A percentile compares a stretch with the other conserved stretches of the same genome.
These are phyloP conservation scores for Chalaropsis thielavioides DNA, from an alignment of 2,329 filamentous ascomycete species.

Conservation along the genomic window DNA sequence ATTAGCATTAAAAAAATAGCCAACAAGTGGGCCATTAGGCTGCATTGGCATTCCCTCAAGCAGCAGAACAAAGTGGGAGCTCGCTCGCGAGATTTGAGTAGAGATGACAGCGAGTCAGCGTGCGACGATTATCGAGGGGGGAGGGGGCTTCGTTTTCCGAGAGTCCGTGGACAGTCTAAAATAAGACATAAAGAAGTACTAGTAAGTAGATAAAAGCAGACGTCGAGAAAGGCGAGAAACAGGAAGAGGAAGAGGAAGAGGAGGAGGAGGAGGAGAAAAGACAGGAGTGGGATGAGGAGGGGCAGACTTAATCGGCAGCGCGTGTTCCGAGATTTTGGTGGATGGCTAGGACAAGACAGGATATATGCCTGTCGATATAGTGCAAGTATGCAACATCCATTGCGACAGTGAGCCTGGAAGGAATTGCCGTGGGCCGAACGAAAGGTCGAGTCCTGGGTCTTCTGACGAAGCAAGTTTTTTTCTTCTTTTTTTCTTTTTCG, in stretches of 20 bases:
- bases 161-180: background rate
- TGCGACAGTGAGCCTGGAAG: background rate
- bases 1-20: background rate
- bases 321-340: slow-evolving; percentile 4
- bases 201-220: no score
- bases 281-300: background rate
- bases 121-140: background rate
- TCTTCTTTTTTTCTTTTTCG: no score
- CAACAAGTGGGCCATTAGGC: background rate
- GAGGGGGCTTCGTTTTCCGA: background rate
- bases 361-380: slow-evolving; percentile 3
- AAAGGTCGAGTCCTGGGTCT: background rate
- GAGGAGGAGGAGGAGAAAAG: background rate
- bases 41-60: background rate
- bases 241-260: background rate
- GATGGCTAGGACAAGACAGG: background rate
- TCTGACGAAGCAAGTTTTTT: background rate
- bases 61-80: background rate
- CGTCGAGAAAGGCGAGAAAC: background rate
- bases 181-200: background rate
- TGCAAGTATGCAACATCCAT: background rate
- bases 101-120: background rate
- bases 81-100: background rate
- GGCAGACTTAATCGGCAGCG: background rate
- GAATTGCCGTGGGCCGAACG: slow-evolving; percentile 15